These are phyloP conservation scores for Yamadazyma membranifaciens DNA, from an alignment of 1,139 yeast species.

Conservation along the genomic window DNA sequence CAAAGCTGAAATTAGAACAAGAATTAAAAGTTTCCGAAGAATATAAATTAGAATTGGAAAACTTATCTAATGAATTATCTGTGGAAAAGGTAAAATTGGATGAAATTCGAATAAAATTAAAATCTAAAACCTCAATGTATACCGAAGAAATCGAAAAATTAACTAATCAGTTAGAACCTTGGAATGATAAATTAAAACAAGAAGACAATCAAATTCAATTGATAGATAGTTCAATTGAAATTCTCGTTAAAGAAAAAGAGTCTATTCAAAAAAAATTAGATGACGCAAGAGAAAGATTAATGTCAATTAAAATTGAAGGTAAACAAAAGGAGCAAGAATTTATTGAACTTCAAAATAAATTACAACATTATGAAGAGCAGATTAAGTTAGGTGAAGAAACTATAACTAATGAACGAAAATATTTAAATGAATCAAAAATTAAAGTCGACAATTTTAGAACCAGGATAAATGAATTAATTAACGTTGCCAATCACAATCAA, in stretches of 20 bases:
- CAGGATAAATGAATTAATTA: constrained; percentile 63
- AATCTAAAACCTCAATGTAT: constrained; percentile 69
- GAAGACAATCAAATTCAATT: constrained; percentile 68
- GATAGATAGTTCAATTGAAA: constrained; percentile 61
- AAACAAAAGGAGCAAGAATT: constrained; percentile 50
- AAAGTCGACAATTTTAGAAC: constrained; percentile 59
- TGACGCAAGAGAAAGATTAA: constrained; percentile 47
- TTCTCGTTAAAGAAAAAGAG: constrained; percentile 50
- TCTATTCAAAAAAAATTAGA: constrained; percentile 45
- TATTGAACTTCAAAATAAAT: constrained; percentile 40
- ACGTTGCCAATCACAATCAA: constrained; percentile 53
- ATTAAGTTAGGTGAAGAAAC: constrained; percentile 59
- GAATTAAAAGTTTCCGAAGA: constrained; percentile 44
- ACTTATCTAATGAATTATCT: constrained; percentile 45
- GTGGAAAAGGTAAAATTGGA: constrained; percentile 57
- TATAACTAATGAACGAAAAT: constrained; percentile 45
- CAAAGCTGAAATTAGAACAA: constrained; percentile 46
- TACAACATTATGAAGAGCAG: constrained; percentile 51
- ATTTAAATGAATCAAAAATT: constrained; percentile 51
- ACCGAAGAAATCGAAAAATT: constrained; percentile 61
- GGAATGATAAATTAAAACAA: constrained; percentile 68
- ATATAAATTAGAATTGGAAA: constrained; percentile 40
- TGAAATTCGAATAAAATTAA: constrained; percentile 61
- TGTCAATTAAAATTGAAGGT: constrained; percentile 51
- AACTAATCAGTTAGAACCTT: constrained; percentile 76